Evolutionary conservation across 169 alveolate species (phyloP).

Genomic region (Plasmodium billcollinsi): DNA sequence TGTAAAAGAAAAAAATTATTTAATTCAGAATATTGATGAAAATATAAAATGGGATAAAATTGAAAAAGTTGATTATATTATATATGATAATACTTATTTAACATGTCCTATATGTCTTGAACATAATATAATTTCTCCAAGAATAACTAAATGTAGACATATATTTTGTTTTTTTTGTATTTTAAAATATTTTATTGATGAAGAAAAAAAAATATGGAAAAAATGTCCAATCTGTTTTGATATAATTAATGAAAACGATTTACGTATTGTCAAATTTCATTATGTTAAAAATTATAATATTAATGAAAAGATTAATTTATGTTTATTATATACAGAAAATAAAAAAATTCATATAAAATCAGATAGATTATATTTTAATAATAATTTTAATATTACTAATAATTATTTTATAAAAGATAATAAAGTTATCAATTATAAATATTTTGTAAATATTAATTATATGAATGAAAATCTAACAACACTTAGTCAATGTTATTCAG

Average conservation of each 20-base stretch:
- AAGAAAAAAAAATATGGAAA: conserved; percentile 59
- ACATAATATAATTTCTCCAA: conserved; percentile 77
- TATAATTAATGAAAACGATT: conserved; percentile 60
- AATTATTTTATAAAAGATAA: conserved; percentile 52
- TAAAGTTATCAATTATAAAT: conserved; percentile 38
- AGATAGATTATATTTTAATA: conserved; percentile 37
- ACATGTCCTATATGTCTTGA: conserved; percentile 82
- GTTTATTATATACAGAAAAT: conserved; percentile 62
- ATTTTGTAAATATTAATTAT: conserved; percentile 35
- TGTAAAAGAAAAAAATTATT: conserved; percentile 59
- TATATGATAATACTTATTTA: conserved; percentile 76
- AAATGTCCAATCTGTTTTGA: conserved; percentile 52
- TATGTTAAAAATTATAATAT: conserved; percentile 55
- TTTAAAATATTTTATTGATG: conserved; percentile 78
- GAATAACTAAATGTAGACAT: conserved; percentile 80
- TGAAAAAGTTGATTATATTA: conserved; percentile 78
- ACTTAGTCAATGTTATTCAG: conserved; percentile 40
- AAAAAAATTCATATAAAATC: conserved; percentile 52
- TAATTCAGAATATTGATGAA: conserved; percentile 24
- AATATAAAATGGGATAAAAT: conserved; percentile 77
- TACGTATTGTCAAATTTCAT: conserved; percentile 52
- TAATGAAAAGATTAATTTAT: conserved; percentile 39
- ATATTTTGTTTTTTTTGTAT: conserved; percentile 81
- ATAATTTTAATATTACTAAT: conserved; percentile 59
- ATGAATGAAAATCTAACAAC: conserved; percentile 55